phyloP scores from a whole-genome alignment of 2,329 filamentous ascomycete species.

The Talaromyces sp. region DNA sequence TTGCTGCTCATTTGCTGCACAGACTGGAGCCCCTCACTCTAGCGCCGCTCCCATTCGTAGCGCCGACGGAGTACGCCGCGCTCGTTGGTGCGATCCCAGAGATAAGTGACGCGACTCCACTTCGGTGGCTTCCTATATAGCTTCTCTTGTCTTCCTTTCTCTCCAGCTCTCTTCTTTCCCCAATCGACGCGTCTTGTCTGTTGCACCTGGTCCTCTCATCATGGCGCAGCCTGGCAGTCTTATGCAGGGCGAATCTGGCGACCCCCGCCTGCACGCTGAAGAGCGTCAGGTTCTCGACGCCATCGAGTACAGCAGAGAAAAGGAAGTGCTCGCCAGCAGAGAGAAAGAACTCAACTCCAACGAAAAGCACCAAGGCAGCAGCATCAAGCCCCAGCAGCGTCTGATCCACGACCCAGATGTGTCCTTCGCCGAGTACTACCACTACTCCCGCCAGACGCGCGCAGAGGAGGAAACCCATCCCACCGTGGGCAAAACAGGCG shows the following conservation, averaged over 20 bases:
- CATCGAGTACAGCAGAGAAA: background rate
- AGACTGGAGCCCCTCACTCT: background rate
- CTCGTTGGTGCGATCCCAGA: background rate
- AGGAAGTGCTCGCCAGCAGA: background rate
- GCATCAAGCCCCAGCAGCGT: background rate
- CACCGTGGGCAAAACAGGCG: background rate
- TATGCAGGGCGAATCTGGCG: background rate
- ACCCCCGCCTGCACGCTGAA: background rate
- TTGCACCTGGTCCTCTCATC: background rate
- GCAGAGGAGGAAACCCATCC: background rate
- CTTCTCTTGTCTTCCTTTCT: too few relatives aligned
- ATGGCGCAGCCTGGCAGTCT: background rate
- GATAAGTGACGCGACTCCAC: background rate
- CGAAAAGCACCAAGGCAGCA: background rate
- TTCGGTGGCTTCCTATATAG: too few relatives aligned
- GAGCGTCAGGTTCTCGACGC: background rate
- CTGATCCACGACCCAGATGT: constrained; percentile 1
- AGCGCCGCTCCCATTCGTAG: background rate
- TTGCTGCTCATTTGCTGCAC: background rate
- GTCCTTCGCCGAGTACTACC: constrained; percentile 5
- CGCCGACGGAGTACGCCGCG: too few relatives aligned
- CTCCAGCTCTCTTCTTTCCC: too few relatives aligned
- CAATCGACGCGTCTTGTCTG: background rate
- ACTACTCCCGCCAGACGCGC: constrained; percentile 1
- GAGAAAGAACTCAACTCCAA: background rate